Base-by-base conservation (phyloP, 2,329 filamentous ascomycete genomes). In the Pseudonectria buxi region DNA sequence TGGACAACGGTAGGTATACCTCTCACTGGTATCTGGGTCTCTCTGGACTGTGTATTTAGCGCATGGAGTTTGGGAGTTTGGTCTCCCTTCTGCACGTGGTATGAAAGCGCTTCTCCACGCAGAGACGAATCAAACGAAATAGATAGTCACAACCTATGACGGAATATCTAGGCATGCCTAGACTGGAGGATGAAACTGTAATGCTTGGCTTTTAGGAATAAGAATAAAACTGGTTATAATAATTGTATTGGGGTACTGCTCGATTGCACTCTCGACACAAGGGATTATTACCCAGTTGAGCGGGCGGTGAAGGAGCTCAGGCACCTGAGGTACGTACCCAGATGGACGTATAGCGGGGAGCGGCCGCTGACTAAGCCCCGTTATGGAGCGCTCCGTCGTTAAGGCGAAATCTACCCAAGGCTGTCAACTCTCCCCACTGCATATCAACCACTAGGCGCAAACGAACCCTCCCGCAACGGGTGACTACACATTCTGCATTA, bases 1-100 rank as follows among this genome's bases (percentile, higher is more conserved):
- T 53, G 45, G 44, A 53, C 49, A 57, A 64, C 57, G 64, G 66
- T 71, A 71, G 60, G 65, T 70, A 71, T 68, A 42, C 55, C 55
- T 57, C 61, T 57, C 58, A 65, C 58, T 65, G 56, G 60, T 58
- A 61, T 59, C 51, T 61, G 47, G 56, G 52, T 69, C 50, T 55
- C 54, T 50, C 44, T 27, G 53, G 58, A 63, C 55, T 56, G 58
- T 62, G 59, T 59, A 58, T 54, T 57, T 60, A 63, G 61, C 75
- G 71, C 71, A 63, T 64, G 72, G 72, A 63, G 71, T 74, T 68
- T 58, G 63, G 66, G 66, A 58, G 55, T 58, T 51, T 49, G 49
- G 46, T 48, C 61, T 51, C 56, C 56, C 59, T 60, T 59, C 57
- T 61, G 60, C 63, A 59, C 62, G 67, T 67, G 67, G 66, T 62